A percentile compares a stretch with the other conserved stretches of the same genome.
Evolutionary conservation across 805 yeast genomes (phyloP).

Genomic region (Yamadazyma takamatsuzukensis): DNA sequence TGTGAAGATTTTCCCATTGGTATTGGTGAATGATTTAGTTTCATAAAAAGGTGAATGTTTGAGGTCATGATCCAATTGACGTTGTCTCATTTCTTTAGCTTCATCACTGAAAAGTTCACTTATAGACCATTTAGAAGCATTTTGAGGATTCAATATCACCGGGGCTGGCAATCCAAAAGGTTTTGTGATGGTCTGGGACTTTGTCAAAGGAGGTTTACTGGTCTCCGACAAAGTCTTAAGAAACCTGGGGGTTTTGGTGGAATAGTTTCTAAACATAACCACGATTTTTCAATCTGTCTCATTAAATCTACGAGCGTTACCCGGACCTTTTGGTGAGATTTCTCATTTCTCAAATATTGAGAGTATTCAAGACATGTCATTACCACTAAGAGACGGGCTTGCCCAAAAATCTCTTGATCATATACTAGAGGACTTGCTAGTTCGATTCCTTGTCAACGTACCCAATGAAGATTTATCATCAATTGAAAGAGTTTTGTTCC

Average conservation of each 20-base stretch:
- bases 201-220: constrained; percentile 35
- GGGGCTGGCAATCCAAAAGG: constrained; percentile 39
- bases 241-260: constrained; percentile 28
- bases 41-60: constrained; percentile 43
- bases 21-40: constrained; percentile 52
- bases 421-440: constrained; percentile 80
- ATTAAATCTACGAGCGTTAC: too few relatives aligned
- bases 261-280: constrained; percentile 2
- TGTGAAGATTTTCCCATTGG: constrained; percentile 79
- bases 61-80: constrained; percentile 38
- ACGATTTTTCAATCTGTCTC: neutral
- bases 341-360: too few relatives aligned
- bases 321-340: too few relatives aligned
- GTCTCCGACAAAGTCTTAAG: constrained; percentile 34
- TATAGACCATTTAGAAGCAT: constrained; percentile 13
- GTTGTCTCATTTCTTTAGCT: constrained; percentile 36
- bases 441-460: constrained; percentile 84
- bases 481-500: constrained; percentile 79
- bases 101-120: constrained; percentile 27
- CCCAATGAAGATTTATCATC: constrained; percentile 88
- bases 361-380: too few relatives aligned
- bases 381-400: constrained; percentile 53
- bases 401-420: constrained; percentile 65
- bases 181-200: constrained; percentile 25
- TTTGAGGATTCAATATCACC: constrained; percentile 20